Conservation (phyloP, 163 green algal genomes). For the Coccomyxa subellipsoidea region DNA sequence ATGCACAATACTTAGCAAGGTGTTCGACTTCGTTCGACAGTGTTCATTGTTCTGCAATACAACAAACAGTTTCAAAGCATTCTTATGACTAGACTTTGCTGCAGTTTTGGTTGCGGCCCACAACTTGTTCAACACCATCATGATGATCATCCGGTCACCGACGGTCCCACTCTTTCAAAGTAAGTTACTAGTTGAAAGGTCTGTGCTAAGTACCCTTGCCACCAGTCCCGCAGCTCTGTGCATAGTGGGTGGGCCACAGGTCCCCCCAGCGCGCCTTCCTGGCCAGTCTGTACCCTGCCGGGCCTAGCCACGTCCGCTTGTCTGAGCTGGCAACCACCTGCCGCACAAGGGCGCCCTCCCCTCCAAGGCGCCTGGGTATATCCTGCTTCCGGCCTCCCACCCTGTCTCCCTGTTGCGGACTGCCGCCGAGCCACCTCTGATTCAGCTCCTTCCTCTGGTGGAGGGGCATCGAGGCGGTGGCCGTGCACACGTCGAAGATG, state of each 20-base stretch:
- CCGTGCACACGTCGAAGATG: conserved; percentile 68
- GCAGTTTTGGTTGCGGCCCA: no score
- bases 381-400: conserved; percentile 3
- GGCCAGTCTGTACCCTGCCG: conserved; percentile 53
- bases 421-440: not conserved
- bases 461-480: not conserved
- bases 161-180: no score
- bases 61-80: no score
- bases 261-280: conserved; percentile 62
- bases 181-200: no score
- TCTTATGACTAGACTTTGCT: no score
- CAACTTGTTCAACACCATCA: no score
- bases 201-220: not conserved
- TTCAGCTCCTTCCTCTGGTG: not conserved
- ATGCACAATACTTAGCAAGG: no score
- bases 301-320: conserved; percentile 42
- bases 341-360: conserved; percentile 35
- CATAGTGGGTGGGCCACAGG: conserved; percentile 53
- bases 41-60: no score
- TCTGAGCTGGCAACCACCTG: conserved; percentile 54
- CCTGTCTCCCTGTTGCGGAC: conserved; percentile 6
- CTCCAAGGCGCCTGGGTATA: not conserved
- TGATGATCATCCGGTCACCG: no score
- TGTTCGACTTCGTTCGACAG: no score
- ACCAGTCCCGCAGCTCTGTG: not conserved